These are phyloP conservation scores for Coniophora puteana DNA, from an alignment of 1,284 basidiomycete genomes.

Conservation along the genomic window DNA sequence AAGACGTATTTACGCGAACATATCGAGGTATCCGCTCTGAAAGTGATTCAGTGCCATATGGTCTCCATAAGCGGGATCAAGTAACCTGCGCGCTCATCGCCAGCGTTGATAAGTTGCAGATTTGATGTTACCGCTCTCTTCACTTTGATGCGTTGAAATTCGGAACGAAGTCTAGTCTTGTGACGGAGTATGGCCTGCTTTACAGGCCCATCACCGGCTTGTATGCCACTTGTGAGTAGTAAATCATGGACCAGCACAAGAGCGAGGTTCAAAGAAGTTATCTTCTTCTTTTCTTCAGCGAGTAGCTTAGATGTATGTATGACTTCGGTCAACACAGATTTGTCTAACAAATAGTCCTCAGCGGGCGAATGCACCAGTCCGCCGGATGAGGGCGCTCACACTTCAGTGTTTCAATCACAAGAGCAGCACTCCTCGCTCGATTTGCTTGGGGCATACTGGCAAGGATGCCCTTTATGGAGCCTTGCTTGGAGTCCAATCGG, in stretches of 20 bases:
- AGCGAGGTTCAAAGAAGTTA: conserved; percentile 71
- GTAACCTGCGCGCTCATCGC: conserved; percentile 59
- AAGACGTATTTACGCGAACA: conserved; percentile 78
- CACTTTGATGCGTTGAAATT: conserved; percentile 83
- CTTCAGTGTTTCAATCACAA: conserved; percentile 90
- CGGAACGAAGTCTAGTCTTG: conserved; percentile 83
- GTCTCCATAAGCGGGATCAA: not conserved
- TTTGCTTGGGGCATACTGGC: conserved; percentile 70
- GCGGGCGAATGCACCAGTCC: not conserved
- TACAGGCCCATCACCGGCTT: conserved; percentile 83
- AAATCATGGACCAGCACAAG: conserved; percentile 87
- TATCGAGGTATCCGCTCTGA: conserved; percentile 78
- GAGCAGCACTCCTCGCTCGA: conserved; percentile 72
- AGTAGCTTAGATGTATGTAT: conserved; percentile 65
- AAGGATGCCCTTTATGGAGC: conserved; percentile 80
- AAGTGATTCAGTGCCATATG: conserved; percentile 1
- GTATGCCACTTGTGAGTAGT: conserved; percentile 76
- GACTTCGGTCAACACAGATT: conserved; percentile 61
- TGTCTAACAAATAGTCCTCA: conserved; percentile 45
- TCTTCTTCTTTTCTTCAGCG: conserved; percentile 68
- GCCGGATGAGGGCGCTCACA: conserved; percentile 51
- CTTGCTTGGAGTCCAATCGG: conserved; percentile 80
- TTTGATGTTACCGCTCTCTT: conserved; percentile 67
- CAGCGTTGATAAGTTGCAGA: conserved; percentile 59
- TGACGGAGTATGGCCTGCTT: conserved; percentile 83